phyloP scores from a whole-genome alignment of 1,284 basidiomycete genomes.

The Trichosporon faecale region DNA sequence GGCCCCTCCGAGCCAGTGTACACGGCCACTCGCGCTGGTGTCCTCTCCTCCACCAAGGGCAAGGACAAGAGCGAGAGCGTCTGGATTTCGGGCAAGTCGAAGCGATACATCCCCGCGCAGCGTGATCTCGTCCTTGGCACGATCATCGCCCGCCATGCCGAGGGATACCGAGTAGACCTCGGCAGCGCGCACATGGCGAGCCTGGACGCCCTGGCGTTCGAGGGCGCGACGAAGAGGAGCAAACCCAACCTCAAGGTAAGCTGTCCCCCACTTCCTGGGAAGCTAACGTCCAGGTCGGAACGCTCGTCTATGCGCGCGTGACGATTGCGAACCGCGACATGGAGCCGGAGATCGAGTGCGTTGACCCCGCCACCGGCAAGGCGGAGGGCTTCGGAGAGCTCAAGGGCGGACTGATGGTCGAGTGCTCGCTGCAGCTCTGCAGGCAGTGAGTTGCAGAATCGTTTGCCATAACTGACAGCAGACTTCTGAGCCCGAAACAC shows the following conservation, averaged over 20 bases:
- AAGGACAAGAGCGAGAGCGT: conserved; percentile 35
- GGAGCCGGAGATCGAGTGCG: conserved; percentile 57
- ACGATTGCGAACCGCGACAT: conserved; percentile 54
- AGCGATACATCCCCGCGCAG: conserved; percentile 54
- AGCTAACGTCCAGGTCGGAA: conserved; percentile 51
- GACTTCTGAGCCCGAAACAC: conserved; percentile 50
- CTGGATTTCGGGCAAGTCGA: conserved; percentile 49
- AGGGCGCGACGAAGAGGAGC: conserved; percentile 56
- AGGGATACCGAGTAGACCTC: conserved; percentile 57
- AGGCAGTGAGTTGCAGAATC: conserved; percentile 38
- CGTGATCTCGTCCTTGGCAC: conserved; percentile 55
- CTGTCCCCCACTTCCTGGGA: not conserved
- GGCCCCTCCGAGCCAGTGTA: conserved; percentile 18
- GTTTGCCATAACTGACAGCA: conserved; percentile 23
- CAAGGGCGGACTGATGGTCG: conserved; percentile 51
- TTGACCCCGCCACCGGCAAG: conserved; percentile 55
- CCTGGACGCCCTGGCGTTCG: conserved; percentile 56
- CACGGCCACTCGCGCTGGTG: conserved; percentile 44
- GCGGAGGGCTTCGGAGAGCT: conserved; percentile 54
- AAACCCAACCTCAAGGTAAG: conserved; percentile 56
- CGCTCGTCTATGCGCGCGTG: conserved; percentile 55
- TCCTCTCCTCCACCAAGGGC: conserved; percentile 30
- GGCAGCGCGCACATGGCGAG: conserved; percentile 53
- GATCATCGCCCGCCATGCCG: conserved; percentile 54
- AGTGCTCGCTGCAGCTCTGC: conserved; percentile 45